phyloP scores from a whole-genome alignment of 2,329 filamentous ascomycete genomes.

The Ciborinia camelliae region DNA sequence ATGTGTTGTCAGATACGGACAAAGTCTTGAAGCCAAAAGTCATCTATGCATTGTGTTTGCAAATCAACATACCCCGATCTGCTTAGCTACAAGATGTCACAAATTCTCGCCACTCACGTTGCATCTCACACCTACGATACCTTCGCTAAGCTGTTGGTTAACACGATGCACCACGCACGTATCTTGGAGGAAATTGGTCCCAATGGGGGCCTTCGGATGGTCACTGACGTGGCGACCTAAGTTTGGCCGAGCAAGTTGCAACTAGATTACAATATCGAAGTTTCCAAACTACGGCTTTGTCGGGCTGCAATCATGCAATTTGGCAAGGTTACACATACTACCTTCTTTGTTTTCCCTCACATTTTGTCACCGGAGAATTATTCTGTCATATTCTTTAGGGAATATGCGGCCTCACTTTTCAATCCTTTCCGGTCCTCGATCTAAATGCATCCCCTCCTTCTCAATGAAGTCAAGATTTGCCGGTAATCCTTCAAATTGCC shows the following conservation, averaged over 20 bases:
- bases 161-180: constrained; percentile 17
- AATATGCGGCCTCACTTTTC: constrained; percentile 17
- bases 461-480: constrained; percentile 8
- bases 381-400: constrained; percentile 17
- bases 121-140: constrained; percentile 21
- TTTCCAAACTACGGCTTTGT: constrained; percentile 24
- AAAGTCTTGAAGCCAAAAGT: constrained; percentile 24
- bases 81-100: constrained; percentile 19
- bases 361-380: constrained; percentile 19
- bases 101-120: constrained; percentile 27
- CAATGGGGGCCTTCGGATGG: constrained; percentile 25
- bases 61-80: constrained; percentile 11
- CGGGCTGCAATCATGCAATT: constrained; percentile 24
- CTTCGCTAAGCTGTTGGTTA: constrained; percentile 20
- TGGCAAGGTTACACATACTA: constrained; percentile 24
- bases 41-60: constrained; percentile 18
- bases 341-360: constrained; percentile 22
- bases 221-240: constrained; percentile 37
- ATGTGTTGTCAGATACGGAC: constrained; percentile 36
- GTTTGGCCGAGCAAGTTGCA: constrained; percentile 30
- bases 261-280: constrained; percentile 16
- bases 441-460: neutral
- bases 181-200: constrained; percentile 26
- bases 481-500: constrained; percentile 5
- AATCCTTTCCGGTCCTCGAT: constrained; percentile 6